These are phyloP conservation scores for Torrubiella hemipterigena DNA, from an alignment of 2,329 filamentous ascomycete species.

Conservation along the genomic window DNA sequence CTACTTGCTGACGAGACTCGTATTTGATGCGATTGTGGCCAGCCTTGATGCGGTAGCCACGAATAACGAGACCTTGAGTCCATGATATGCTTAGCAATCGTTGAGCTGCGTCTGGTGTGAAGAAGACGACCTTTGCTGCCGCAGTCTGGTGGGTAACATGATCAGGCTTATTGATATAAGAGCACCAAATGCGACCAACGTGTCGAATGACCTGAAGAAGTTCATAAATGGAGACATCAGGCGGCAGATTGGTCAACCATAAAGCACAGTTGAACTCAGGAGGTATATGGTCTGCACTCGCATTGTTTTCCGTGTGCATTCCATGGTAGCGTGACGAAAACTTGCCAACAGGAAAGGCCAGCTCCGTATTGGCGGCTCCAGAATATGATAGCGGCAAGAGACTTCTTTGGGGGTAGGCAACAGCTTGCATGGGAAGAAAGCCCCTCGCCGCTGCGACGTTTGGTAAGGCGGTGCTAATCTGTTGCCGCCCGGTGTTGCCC, in stretches of 20 bases:
- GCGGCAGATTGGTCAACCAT: slow-evolving; percentile 39
- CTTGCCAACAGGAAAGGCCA: slow-evolving; percentile 2
- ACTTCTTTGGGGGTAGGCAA: neutral
- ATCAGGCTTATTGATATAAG: slow-evolving; percentile 37
- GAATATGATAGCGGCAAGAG: neutral
- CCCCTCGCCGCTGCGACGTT: neutral
- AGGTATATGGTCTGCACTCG: slow-evolving; percentile 18
- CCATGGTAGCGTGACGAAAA: slow-evolving; percentile 24
- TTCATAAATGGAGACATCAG: slow-evolving; percentile 25
- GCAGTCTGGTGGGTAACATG: slow-evolving; percentile 20
- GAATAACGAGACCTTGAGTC: slow-evolving; percentile 21
- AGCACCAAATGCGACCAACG: slow-evolving; percentile 38
- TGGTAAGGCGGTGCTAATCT: neutral
- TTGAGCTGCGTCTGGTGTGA: slow-evolving; percentile 26
- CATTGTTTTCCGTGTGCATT: slow-evolving; percentile 22
- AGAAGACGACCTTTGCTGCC: slow-evolving; percentile 40
- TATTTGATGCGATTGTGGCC: slow-evolving; percentile 37
- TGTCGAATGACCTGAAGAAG: slow-evolving; percentile 31
- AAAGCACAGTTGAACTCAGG: slow-evolving; percentile 33
- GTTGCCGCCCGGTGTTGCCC: too few species aligned
- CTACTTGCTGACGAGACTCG: slow-evolving; percentile 14
- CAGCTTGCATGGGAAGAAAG: slow-evolving; percentile 7
- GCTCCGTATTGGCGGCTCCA: neutral
- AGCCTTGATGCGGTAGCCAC: slow-evolving; percentile 23
- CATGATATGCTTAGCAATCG: slow-evolving; percentile 13